Evolutionary conservation across 257 asterid species (phyloP).

Genomic region (Nicotiana obtusifolia): DNA sequence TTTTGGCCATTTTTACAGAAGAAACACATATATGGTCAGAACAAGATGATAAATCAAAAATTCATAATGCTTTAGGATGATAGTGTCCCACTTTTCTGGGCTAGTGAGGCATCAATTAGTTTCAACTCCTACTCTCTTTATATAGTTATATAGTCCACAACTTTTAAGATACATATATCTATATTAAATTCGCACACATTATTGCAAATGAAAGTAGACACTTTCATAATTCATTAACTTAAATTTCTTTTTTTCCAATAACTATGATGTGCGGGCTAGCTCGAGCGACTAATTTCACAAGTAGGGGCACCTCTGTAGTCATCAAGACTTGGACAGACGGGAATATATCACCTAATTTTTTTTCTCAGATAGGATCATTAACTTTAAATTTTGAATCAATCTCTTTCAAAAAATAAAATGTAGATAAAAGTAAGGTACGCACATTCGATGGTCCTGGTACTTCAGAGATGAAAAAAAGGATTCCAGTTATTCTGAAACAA

Average conservation of each 20-base stretch:
- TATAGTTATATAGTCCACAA: too few relatives aligned
- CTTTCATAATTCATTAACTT: too few relatives aligned
- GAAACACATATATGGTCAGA: neutral
- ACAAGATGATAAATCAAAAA: neutral
- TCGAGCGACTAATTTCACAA: too few relatives aligned
- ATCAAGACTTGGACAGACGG: too few relatives aligned
- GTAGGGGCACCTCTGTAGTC: too few relatives aligned
- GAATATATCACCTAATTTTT: too few relatives aligned
- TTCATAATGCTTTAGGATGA: neutral
- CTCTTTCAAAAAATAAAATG: neutral
- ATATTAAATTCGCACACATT: too few relatives aligned
- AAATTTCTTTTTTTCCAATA: too few relatives aligned
- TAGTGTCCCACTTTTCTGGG: neutral
- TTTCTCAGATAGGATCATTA: neutral
- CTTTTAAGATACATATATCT: too few relatives aligned
- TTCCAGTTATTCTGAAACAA: neutral
- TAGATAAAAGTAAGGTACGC: constrained; percentile 13
- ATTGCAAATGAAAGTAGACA: neutral
- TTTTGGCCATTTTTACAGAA: neutral
- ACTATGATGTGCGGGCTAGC: too few relatives aligned
- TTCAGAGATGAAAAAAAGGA: neutral
- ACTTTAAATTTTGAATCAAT: neutral
- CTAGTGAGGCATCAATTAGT: neutral
- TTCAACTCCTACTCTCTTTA: too few relatives aligned
- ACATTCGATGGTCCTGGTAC: constrained; percentile 31